Percentiles rank a stretch among this genome's conserved stretches.
Evolutionary conservation across 148 eudicot species (phyloP).

Genomic region (Arctostaphylos glauca): DNA sequence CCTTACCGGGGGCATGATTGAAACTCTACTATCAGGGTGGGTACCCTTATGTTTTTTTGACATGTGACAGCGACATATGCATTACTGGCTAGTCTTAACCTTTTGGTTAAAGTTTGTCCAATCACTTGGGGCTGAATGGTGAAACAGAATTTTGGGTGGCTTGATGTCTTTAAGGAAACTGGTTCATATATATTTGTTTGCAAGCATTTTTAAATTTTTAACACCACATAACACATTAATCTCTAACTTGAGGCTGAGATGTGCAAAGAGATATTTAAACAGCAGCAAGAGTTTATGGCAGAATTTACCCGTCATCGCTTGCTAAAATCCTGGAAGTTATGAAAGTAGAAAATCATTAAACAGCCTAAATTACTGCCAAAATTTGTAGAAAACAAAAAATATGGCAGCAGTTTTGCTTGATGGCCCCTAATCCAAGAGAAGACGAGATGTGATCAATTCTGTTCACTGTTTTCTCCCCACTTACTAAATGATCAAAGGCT

Average conservation of each 20-base stretch:
- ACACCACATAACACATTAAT: background rate
- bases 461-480: background rate
- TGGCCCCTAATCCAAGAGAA: background rate
- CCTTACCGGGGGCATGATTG: background rate
- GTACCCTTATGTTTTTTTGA: background rate
- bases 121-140: background rate
- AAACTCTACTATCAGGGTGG: background rate
- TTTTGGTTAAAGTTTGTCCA: background rate
- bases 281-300: background rate
- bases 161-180: background rate
- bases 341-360: background rate
- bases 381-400: background rate
- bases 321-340: background rate
- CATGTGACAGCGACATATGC: background rate
- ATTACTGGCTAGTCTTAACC: background rate
- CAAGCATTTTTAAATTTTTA: background rate
- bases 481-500: background rate
- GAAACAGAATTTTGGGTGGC: background rate
- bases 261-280: background rate
- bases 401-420: background rate
- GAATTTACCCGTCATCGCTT: background rate
- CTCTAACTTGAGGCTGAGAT: conserved; percentile 1
- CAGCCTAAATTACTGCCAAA: conserved; percentile 3
- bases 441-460: background rate
- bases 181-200: background rate